Evolutionary conservation across 1,139 yeast species (phyloP), one percentile per base, ranked within the genome.

Genomic region (Saccharomyces hybrid): DNA sequence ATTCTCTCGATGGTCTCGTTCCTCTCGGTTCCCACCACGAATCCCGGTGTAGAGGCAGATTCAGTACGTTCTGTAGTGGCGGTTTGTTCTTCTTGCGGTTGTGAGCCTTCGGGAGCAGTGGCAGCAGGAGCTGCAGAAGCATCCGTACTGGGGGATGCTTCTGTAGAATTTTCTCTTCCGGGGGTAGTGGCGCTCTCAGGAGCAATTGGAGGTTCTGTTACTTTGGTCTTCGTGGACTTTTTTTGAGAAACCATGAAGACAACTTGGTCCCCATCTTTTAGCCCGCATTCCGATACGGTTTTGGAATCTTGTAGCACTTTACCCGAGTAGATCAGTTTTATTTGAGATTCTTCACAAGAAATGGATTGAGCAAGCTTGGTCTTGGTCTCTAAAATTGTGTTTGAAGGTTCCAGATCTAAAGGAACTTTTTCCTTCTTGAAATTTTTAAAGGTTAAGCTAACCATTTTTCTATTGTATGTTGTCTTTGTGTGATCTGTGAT

Each of bases 371-470:
- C 95, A 53, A 93, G 78, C 62, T 82, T 81, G 65, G 84, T 85
- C 71, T 93, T 93, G 48, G 86, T 83, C 44, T 83, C 76, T 32
- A 78, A 74, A 38, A 91, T 95, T 2, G 88, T 79, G 54, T 84
- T 89, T 25, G 80, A 61, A 16, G 80, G 76, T 57, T 86, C 96
- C 54, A 90, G 81, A 41, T 88, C 96, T 59, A 93, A 68, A 46
- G 90, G 80, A 71, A 91, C 82, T 70, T 84, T 88, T 69, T 88
- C 91, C 75, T 93, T 95, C 75, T 91, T 90, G 73, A 93, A 88
- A 73, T 93, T 96, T 71, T 91, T 90, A 71, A 93, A 83, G 53
- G 85, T 81, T 61, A 95, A 77, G 73, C 85, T 87, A 95, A 93
- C 90, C 64, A 57, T 67, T 14, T 20, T 41, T 27, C n/a, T 25